phyloP scores from a whole-genome alignment of 257 asterid genomes.

The Plantago elongata region DNA sequence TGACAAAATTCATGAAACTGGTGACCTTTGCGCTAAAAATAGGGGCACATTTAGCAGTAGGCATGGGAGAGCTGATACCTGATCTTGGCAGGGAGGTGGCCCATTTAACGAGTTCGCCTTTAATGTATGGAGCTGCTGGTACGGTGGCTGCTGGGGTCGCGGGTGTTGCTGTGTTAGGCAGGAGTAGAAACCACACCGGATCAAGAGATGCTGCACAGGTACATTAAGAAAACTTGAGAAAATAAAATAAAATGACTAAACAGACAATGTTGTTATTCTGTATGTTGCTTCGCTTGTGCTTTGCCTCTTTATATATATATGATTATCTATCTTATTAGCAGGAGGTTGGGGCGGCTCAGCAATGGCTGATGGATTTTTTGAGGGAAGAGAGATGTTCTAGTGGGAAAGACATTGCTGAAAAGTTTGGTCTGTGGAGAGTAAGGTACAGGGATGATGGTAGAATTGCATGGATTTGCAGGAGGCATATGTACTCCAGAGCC shows the following conservation, averaged over 20 bases:
- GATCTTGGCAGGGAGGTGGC: slow-evolving; percentile 79
- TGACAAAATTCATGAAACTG: slow-evolving; percentile 70
- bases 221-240: slow-evolving; percentile 34
- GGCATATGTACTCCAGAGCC: slow-evolving; percentile 68
- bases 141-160: slow-evolving; percentile 61
- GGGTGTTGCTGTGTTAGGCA: slow-evolving; percentile 55
- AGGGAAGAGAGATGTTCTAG: slow-evolving; percentile 59
- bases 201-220: not conserved
- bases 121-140: slow-evolving; percentile 58
- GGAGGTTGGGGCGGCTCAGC: slow-evolving; percentile 67
- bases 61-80: slow-evolving; percentile 92
- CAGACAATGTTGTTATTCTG: too few relatives aligned
- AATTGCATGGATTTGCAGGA: slow-evolving; percentile 81
- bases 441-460: slow-evolving; percentile 74
- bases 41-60: slow-evolving; percentile 87
- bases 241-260: slow-evolving; percentile 14
- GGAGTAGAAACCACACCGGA: slow-evolving; percentile 27
- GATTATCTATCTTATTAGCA: slow-evolving; percentile 18
- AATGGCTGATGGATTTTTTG: slow-evolving; percentile 69
- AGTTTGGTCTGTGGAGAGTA: slow-evolving; percentile 69
- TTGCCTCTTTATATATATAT: too few relatives aligned
- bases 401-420: slow-evolving; percentile 77
- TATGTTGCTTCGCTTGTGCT: too few relatives aligned
- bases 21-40: slow-evolving; percentile 81
- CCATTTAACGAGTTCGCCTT: slow-evolving; percentile 56